Conservation (phyloP, 2,329 filamentous ascomycete species). For the Periconia digitata region DNA sequence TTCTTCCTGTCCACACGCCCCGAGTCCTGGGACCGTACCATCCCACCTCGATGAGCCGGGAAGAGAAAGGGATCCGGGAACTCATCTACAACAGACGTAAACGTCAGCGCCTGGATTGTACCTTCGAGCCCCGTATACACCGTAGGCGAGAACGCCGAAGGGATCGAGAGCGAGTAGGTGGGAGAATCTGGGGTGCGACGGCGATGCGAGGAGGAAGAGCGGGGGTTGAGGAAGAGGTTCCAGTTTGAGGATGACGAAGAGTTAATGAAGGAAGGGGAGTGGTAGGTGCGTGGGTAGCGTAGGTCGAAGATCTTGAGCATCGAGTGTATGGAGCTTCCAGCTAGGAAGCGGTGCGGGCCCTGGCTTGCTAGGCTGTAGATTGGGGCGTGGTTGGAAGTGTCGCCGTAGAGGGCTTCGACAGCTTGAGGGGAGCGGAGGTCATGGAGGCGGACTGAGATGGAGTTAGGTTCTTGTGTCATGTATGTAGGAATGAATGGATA, state of each 20-base stretch:
- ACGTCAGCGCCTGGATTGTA: slow-evolving; percentile 46
- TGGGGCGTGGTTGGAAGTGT: slow-evolving; percentile 59
- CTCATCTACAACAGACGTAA: slow-evolving; percentile 46
- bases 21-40: slow-evolving; percentile 13
- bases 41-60: no score
- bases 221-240: slow-evolving; percentile 51
- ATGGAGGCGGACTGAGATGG: slow-evolving; percentile 60
- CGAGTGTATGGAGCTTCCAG: slow-evolving; percentile 59
- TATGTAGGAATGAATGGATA: slow-evolving; percentile 17
- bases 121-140: slow-evolving; percentile 54
- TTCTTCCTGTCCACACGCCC: slow-evolving; percentile 24
- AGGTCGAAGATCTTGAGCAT: slow-evolving; percentile 66
- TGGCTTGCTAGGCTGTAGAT: slow-evolving; percentile 62
- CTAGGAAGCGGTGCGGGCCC: slow-evolving; percentile 59
- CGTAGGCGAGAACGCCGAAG: slow-evolving; percentile 47
- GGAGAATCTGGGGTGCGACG: slow-evolving; percentile 38
- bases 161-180: slow-evolving; percentile 52
- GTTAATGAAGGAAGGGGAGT: background rate
- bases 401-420: slow-evolving; percentile 54
- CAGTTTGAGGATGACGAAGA: slow-evolving; percentile 33
- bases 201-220: slow-evolving; percentile 8
- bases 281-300: slow-evolving; percentile 36
- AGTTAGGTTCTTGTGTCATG: no score
- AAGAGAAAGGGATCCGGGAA: slow-evolving; percentile 48
- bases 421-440: slow-evolving; percentile 58